These are phyloP conservation scores for Backusella parvicylindrica DNA, from an alignment of 192 early-diverging fungal genomes.

Conservation along the genomic window DNA sequence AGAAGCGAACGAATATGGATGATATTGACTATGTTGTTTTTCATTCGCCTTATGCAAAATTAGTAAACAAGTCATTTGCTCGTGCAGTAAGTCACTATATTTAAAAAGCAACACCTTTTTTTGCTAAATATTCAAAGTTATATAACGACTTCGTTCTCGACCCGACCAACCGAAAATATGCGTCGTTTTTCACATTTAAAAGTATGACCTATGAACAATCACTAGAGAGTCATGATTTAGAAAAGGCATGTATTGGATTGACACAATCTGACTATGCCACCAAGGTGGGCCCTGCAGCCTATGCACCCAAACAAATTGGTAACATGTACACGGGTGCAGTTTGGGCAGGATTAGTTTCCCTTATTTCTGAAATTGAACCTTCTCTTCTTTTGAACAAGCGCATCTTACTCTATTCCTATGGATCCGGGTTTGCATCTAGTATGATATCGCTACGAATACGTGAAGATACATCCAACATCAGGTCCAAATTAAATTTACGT, in stretches of 20 bases:
- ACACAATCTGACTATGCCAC: conserved; percentile 69
- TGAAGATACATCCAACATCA: conserved; percentile 58
- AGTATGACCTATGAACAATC: conserved; percentile 65
- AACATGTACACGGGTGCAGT: conserved; percentile 62
- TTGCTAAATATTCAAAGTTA: conserved; percentile 14
- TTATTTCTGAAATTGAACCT: conserved; percentile 69
- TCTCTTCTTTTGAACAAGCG: conserved; percentile 78
- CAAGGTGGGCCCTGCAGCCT: conserved; percentile 76
- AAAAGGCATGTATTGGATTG: conserved; percentile 84
- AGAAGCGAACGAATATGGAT: conserved; percentile 44
- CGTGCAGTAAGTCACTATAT: conserved; percentile 45
- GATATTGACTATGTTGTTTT: conserved; percentile 80
- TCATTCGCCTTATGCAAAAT: conserved; percentile 97
- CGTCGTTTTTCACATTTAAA: conserved; percentile 47
- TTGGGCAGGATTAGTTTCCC: conserved; percentile 65
- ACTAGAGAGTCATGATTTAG: conserved; percentile 84
- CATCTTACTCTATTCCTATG: conserved; percentile 90
- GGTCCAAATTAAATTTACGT: conserved; percentile 58
- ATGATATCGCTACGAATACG: conserved; percentile 88
- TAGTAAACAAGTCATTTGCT: conserved; percentile 92
- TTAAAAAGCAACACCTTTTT: no score
- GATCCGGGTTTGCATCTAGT: conserved; percentile 90
- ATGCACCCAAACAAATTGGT: conserved; percentile 85
- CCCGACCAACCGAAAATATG: conserved; percentile 58
- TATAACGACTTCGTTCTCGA: conserved; percentile 90